Evolutionary conservation across 495 filamentous ascomycete genomes (phyloP).

Genomic region (Massariosphaeria phaeospora): DNA sequence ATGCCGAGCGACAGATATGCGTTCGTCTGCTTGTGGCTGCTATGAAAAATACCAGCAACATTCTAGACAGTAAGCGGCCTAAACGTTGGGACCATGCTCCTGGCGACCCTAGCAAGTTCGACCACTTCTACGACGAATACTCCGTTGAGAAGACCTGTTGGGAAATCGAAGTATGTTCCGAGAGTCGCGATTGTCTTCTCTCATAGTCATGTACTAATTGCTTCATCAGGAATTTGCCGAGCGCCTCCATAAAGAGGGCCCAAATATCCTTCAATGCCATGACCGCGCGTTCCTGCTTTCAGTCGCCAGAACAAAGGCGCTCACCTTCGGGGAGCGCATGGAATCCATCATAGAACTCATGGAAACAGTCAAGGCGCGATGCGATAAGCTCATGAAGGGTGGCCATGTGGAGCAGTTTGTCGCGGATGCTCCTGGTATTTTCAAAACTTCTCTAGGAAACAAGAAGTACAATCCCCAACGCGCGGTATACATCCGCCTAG

Average conservation of each 20-base stretch:
- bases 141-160: neutral
- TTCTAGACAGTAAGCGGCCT: no score
- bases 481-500: no score
- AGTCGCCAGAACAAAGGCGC: neutral
- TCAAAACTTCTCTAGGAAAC: no score
- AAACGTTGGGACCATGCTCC: no score
- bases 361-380: neutral
- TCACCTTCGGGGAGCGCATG: neutral
- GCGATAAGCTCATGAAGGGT: neutral
- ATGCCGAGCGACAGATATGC: no score
- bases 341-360: neutral
- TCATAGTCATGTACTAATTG: neutral
- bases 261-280: neutral
- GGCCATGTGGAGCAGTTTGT: neutral
- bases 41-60: no score
- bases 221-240: neutral
- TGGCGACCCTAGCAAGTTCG: no score
- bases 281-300: neutral
- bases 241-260: neutral
- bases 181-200: neutral
- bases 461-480: no score
- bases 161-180: neutral
- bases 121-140: neutral
- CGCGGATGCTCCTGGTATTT: no score
- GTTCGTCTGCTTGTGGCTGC: no score